Evolutionary conservation across 495 filamentous ascomycete species (phyloP), one percentile per base, ranked within the genome.

Genomic region (Aspergillus wentii): DNA sequence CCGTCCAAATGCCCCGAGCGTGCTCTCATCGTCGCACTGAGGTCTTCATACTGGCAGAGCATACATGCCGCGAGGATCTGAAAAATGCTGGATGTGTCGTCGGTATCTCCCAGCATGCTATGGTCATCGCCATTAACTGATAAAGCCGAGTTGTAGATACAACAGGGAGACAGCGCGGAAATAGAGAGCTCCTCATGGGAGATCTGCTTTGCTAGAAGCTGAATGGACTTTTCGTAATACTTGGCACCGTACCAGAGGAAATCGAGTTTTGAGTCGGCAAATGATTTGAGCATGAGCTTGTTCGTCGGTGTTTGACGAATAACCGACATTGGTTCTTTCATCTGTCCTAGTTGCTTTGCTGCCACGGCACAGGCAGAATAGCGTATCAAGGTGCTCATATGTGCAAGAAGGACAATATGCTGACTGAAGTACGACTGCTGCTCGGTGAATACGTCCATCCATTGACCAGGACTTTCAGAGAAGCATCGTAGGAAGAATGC

Each of bases 181-280:
- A 27, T 17, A 6, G 16, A 17, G 9, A 13, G 20, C 10, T 42
- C 30, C 3, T 16, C 17, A 15, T 38, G 38, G 1, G 51, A 49
- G 4, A 54, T 41, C 16, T 49, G 40, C 7, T 38, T 33, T 3
- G 43, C 43, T 2, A 54, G 36, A 11, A 49, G 22, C 14, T 50
- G 43, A 26, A 54, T 54, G 1, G 52, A 49, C 16, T 48, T 56
- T 17, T 52, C 49, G 26, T 56, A 56, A 21, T 56, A 56, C 16
- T 50, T 54, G 4, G 43, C 51, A 8, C 51, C 46, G 17, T 54
- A 49, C 51, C 51, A 54, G 3, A 45, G 28, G 33, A 54, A 54
- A n/a, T 46, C 46, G 14, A 54, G 28, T 8, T 17, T 30, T 6
- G 37, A 18, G 7, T 41, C 35, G n/a, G 22, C 30, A 8, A 49